Conservation (phyloP, 768 basidiomycete species). For the Sistotremastrum suecicum region DNA sequence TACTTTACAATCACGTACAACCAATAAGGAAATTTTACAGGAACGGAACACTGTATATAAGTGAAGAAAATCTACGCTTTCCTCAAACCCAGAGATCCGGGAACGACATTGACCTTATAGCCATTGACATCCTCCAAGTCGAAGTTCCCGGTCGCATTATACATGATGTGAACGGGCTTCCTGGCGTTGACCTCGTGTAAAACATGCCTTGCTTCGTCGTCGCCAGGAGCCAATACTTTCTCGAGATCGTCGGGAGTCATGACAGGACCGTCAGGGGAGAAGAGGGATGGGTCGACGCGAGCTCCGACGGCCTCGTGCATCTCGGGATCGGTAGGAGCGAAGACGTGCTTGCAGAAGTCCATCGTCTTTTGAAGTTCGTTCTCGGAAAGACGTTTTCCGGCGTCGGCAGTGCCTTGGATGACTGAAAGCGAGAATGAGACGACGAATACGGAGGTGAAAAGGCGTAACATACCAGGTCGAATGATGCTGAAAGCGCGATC, state of each 20-base stretch:
- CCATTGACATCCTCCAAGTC: conserved; percentile 3
- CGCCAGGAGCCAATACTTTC: conserved; percentile 1
- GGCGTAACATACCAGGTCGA: conserved; percentile 21
- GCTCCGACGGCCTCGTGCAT: conserved; percentile 25
- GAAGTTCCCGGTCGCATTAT: conserved; percentile 2
- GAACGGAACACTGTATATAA: no score
- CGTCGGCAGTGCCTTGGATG: conserved; percentile 68
- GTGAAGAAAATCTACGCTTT: no score
- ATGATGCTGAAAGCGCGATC: conserved; percentile 53
- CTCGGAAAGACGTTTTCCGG: conserved; percentile 59
- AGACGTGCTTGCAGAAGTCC: conserved; percentile 64
- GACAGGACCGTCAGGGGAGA: no score
- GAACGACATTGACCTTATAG: not conserved
- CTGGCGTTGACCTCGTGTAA: conserved; percentile 4
- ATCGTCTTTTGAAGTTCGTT: conserved; percentile 63
- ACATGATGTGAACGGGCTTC: conserved; percentile 6
- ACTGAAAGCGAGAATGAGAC: conserved; percentile 26
- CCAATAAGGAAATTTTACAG: no score
- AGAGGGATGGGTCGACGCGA: no score
- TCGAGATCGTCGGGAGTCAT: not conserved
- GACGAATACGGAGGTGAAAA: not conserved
- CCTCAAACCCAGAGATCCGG: not conserved
- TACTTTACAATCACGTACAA: no score
- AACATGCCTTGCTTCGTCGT: conserved; percentile 4
- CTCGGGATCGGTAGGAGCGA: conserved; percentile 54